Evolutionary conservation across 768 basidiomycete genomes (phyloP).

Genomic region (Termitomyces sp.): DNA sequence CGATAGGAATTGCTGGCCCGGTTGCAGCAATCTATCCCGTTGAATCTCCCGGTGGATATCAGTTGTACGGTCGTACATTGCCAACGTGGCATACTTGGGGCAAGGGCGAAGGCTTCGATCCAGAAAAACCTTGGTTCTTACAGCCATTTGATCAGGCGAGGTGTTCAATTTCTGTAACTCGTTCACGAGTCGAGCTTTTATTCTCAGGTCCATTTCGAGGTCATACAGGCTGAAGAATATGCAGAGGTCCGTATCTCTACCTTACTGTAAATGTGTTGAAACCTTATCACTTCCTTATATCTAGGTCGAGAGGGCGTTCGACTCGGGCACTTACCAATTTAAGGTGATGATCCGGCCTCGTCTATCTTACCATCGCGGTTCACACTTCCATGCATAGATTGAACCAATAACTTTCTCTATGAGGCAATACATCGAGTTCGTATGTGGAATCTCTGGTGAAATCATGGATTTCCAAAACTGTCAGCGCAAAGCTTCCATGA

Average conservation of each 20-base stretch:
- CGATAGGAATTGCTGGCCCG: slow-evolving; percentile 64
- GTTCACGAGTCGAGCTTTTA: too few relatives aligned
- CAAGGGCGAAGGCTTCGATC: slow-evolving; percentile 37
- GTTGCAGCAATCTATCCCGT: slow-evolving; percentile 63
- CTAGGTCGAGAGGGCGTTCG: slow-evolving; percentile 44
- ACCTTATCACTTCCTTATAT: not conserved
- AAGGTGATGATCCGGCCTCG: slow-evolving; percentile 26
- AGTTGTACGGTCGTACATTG: slow-evolving; percentile 33
- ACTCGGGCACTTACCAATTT: slow-evolving; percentile 47
- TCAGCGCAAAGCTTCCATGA: slow-evolving; percentile 28
- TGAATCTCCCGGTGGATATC: slow-evolving; percentile 43
- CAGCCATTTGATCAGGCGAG: slow-evolving; percentile 9
- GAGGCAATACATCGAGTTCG: slow-evolving; percentile 38
- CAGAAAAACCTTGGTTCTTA: slow-evolving; percentile 53
- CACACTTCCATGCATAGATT: slow-evolving; percentile 35
- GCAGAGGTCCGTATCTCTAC: slow-evolving; percentile 25
- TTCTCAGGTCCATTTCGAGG: slow-evolving; percentile 38
- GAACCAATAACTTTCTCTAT: slow-evolving; percentile 50
- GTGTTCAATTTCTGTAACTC: not conserved
- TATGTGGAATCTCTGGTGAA: slow-evolving; percentile 35
- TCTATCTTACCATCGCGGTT: slow-evolving; percentile 23
- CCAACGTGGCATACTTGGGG: slow-evolving; percentile 66
- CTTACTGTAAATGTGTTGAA: not conserved
- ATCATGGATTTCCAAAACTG: slow-evolving; percentile 32
- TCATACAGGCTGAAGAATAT: slow-evolving; percentile 22